Conservation (phyloP, 495 filamentous ascomycete species). For the Penicillium maclennaniae region DNA sequence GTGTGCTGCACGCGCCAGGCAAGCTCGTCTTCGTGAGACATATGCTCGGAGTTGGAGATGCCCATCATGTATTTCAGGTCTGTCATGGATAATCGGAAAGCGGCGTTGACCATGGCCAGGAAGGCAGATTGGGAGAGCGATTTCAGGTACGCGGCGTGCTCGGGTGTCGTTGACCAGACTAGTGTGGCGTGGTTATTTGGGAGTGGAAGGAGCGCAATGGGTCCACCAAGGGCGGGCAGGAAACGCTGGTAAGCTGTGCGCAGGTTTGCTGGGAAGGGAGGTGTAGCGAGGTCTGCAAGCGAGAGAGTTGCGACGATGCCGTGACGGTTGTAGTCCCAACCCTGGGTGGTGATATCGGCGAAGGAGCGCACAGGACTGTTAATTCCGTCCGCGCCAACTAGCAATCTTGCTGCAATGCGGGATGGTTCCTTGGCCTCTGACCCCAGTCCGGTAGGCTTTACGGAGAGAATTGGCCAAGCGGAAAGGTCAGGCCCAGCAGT, state of each 20-base stretch:
- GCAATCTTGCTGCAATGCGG: constrained; percentile 70
- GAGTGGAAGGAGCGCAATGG: constrained; percentile 84
- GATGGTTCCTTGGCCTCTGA: constrained; percentile 32
- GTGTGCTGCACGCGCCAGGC: constrained; percentile 77
- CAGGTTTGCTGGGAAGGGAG: constrained; percentile 31
- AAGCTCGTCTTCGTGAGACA: constrained; percentile 65
- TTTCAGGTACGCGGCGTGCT: constrained; percentile 76
- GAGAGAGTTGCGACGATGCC: constrained; percentile 87
- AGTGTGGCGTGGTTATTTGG: constrained; percentile 78
- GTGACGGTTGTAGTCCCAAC: constrained; percentile 91
- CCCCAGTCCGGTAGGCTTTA: constrained; percentile 42
- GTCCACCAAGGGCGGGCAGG: constrained; percentile 73
- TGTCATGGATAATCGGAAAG: constrained; percentile 74
- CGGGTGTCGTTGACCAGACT: constrained; percentile 87
- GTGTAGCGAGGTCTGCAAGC: constrained; percentile 48
- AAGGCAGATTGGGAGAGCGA: constrained; percentile 67
- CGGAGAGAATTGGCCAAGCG: constrained; percentile 78
- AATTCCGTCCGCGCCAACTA: constrained; percentile 91
- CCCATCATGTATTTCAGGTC: constrained; percentile 80
- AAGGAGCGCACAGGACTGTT: constrained; percentile 92
- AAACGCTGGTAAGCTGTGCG: constrained; percentile 94
- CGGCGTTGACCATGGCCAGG: constrained; percentile 85
- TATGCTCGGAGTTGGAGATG: constrained; percentile 30
- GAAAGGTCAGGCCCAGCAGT: constrained; percentile 68
- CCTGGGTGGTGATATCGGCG: constrained; percentile 74